phyloP scores from a whole-genome alignment of 202 grass and related monocot species.

The Cymbopogon flexuosus region DNA sequence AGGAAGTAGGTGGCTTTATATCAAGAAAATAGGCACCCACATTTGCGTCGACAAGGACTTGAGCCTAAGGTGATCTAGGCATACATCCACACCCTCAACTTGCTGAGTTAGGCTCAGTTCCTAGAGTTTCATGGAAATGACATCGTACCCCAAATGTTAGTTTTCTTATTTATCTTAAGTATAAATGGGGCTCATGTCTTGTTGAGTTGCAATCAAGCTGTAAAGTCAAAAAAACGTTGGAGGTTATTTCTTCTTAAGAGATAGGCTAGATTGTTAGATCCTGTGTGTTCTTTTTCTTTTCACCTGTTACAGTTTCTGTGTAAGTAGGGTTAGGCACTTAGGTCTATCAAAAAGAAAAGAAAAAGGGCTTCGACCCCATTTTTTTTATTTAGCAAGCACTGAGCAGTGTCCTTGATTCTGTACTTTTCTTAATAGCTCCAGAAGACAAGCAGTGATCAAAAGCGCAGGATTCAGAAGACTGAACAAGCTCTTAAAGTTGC shows the following conservation, averaged over 20 bases:
- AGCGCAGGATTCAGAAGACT: constrained; percentile 71
- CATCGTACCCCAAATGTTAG: neutral
- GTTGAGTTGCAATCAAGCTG: constrained; percentile 2
- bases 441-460: constrained; percentile 69
- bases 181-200: neutral
- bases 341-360: neutral
- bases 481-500: constrained; percentile 69
- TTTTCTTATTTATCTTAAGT: neutral
- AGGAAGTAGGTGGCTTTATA: neutral
- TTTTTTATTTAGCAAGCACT: neutral
- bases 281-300: neutral
- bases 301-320: constrained; percentile 1
- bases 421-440: constrained; percentile 57
- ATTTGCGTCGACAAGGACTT: neutral
- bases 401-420: constrained; percentile 2
- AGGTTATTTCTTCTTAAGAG: neutral
- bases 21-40: neutral
- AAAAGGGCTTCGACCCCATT: constrained; percentile 27
- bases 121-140: neutral
- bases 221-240: neutral
- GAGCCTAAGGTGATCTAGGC: neutral
- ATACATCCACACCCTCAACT: neutral
- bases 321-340: neutral
- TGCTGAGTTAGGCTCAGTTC: neutral
- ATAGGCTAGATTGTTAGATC: constrained; percentile 1